phyloP scores from a whole-genome alignment of 2,329 filamentous ascomycete genomes.

The Pseudogymnoascus sp. region DNA sequence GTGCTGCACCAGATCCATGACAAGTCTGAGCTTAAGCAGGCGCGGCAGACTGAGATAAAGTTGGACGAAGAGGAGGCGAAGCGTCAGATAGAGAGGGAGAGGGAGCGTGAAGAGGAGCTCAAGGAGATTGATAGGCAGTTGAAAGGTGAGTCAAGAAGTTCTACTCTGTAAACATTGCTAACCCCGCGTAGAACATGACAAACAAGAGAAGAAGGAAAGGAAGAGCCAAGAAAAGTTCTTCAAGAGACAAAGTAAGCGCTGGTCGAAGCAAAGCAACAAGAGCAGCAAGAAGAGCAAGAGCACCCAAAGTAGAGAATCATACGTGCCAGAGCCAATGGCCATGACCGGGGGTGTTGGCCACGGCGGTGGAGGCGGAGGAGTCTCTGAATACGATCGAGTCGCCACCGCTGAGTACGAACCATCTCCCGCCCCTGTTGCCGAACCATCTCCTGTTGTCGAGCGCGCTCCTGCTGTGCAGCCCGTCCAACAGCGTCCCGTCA shows the following conservation, averaged over 20 bases:
- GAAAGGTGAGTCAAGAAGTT: conserved; percentile 45
- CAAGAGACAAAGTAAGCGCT: conserved; percentile 41
- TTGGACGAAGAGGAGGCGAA: conserved; percentile 59
- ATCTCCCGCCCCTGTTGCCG: background rate
- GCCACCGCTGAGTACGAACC: background rate
- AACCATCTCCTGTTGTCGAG: background rate
- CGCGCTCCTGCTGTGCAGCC: background rate
- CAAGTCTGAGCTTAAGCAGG: conserved; percentile 65
- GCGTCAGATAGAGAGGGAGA: conserved; percentile 50
- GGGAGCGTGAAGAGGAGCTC: conserved; percentile 47
- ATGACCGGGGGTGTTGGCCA: background rate
- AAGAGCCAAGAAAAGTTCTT: conserved; percentile 46
- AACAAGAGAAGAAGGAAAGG: conserved; percentile 36
- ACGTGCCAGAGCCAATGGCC: conserved; percentile 5
- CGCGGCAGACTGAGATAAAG: conserved; percentile 55
- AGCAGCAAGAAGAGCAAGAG: conserved; percentile 12
- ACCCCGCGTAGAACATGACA: conserved; percentile 12
- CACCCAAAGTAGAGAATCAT: conserved; percentile 11
- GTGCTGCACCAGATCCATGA: conserved; percentile 78
- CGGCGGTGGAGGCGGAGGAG: background rate
- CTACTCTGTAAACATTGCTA: background rate
- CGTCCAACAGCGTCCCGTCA: background rate
- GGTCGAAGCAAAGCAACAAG: conserved; percentile 33
- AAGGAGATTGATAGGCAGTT: conserved; percentile 47
- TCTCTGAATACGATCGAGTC: background rate